Evolutionary conservation across 352 stramenopile genomes (phyloP).

Genomic region (Halophytophthora batemanensis): DNA sequence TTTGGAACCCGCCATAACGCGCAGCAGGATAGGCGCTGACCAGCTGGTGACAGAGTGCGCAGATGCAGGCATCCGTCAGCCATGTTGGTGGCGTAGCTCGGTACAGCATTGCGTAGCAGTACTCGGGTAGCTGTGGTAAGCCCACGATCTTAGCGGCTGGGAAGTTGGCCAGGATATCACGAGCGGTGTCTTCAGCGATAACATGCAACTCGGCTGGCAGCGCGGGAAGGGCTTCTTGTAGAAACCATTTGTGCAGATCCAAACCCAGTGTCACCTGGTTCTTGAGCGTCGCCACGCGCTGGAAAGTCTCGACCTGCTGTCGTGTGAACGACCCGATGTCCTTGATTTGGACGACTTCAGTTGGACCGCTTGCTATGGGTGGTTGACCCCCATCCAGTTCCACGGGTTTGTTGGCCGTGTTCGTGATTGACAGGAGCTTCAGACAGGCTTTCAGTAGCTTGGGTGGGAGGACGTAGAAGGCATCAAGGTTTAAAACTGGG

Average conservation of each 20-base stretch:
- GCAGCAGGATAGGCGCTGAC: neutral
- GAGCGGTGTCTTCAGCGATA: too few species aligned
- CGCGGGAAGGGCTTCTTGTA: neutral
- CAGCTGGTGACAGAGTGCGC: neutral
- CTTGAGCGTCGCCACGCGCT: neutral
- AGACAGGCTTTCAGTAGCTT: conserved; percentile 14
- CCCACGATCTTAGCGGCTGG: too few species aligned
- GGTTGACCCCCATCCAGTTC: neutral
- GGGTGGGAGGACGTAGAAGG: conserved; percentile 12
- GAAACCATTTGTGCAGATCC: neutral
- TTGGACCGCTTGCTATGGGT: neutral
- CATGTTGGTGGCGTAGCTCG: neutral
- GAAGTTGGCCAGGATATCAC: neutral
- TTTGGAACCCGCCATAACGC: neutral
- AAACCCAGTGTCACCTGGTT: neutral
- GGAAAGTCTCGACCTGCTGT: neutral
- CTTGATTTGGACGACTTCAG: neutral
- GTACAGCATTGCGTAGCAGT: neutral
- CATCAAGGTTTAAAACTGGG: conserved; percentile 14
- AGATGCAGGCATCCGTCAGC: neutral
- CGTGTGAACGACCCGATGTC: neutral
- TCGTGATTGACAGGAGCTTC: neutral
- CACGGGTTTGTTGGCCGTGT: neutral
- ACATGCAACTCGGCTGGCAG: neutral
- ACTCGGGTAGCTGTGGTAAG: neutral